Percentiles rank a stretch among this genome's conserved stretches.
Conservation (phyloP, 1,139 yeast genomes). For the Citeromyces siamensis region DNA sequence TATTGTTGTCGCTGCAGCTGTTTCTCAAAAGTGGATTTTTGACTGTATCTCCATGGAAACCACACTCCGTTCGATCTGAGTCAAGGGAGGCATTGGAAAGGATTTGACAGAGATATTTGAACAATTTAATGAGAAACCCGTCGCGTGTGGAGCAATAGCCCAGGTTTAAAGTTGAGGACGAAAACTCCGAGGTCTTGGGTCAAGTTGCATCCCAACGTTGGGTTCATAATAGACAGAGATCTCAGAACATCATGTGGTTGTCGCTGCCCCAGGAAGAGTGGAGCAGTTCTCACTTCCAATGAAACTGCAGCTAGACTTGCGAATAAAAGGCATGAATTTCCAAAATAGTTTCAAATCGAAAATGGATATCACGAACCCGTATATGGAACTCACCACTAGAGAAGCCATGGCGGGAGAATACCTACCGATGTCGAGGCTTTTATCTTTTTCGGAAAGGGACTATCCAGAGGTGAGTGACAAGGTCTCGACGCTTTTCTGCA, state of each 20-base stretch:
- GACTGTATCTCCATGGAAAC: conserved; percentile 38
- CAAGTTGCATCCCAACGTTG: background rate
- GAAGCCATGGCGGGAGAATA: conserved; percentile 79
- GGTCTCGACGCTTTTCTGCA: conserved; percentile 33
- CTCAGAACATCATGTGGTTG: conserved; percentile 98
- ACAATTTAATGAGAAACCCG: conserved; percentile 60
- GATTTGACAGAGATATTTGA: conserved; percentile 69
- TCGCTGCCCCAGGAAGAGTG: conserved; percentile 88
- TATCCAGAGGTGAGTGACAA: conserved; percentile 70
- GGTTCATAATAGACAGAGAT: conserved; percentile 59
- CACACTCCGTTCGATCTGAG: conserved; percentile 48
- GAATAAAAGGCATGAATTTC: conserved; percentile 86
- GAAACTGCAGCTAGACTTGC: conserved; percentile 78
- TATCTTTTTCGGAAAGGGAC: conserved; percentile 33
- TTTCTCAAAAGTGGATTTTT: conserved; percentile 60
- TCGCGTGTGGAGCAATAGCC: conserved; percentile 97
- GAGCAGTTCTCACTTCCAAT: conserved; percentile 76
- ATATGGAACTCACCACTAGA: conserved; percentile 50
- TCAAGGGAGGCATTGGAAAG: conserved; percentile 40
- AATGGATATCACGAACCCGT: conserved; percentile 69
- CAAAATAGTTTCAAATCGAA: conserved; percentile 44
- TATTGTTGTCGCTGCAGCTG: conserved; percentile 40
- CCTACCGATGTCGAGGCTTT: conserved; percentile 64
- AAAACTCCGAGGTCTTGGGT: background rate
- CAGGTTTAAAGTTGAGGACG: conserved; percentile 65